These are phyloP conservation scores for Diplosphaera chodatii DNA, from an alignment of 139 green algal species.

Conservation along the genomic window DNA sequence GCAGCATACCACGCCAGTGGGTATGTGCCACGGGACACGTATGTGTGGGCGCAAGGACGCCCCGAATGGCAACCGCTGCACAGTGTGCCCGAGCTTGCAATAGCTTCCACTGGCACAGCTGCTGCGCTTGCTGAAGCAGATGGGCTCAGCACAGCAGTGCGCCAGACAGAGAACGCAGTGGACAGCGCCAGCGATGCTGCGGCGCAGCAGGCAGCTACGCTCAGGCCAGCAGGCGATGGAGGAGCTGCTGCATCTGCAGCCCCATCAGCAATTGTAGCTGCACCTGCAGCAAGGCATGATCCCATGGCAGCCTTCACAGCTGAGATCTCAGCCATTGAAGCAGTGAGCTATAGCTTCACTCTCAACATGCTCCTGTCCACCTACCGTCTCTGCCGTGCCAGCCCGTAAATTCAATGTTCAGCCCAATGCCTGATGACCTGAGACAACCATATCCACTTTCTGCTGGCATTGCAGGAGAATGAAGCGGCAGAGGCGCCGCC, in stretches of 20 bases:
- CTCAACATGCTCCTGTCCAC: no score
- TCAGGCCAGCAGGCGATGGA: no score
- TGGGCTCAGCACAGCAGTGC: background rate
- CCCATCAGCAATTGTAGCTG: background rate
- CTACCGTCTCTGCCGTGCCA: no score
- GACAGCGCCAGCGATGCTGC: background rate
- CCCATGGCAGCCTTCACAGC: constrained; percentile 50
- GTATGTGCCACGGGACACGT: background rate
- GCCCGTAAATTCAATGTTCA: no score
- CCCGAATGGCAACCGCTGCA: background rate
- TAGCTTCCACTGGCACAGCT: background rate
- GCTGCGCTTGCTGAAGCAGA: background rate
- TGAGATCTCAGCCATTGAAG: constrained; percentile 56
- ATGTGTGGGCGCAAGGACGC: background rate
- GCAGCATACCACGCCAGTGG: background rate
- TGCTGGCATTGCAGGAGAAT: background rate
- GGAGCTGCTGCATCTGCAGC: no score
- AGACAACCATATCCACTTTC: no score
- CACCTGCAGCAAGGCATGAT: background rate
- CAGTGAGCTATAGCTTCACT: background rate
- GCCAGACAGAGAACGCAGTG: background rate
- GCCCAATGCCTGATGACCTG: no score
- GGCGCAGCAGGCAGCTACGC: background rate
- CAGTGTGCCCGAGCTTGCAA: background rate
- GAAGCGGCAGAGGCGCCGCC: constrained; percentile 14